Percentiles rank a stretch among this genome's conserved stretches.
Evolutionary conservation across 1,139 yeast genomes (phyloP).

Genomic region (Saccharomyces hybrid): DNA sequence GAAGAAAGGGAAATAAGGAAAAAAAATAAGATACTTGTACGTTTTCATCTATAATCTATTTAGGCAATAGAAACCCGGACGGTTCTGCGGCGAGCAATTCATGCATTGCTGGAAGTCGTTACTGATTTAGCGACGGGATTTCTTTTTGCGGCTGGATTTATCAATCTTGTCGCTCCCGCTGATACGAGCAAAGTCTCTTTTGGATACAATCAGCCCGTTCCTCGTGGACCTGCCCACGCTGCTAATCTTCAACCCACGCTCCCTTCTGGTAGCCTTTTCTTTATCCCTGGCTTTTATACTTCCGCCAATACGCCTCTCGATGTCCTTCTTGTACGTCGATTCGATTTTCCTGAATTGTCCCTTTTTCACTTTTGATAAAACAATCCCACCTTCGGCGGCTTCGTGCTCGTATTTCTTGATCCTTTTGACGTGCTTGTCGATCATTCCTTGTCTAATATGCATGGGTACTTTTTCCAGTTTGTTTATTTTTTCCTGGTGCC

Average conservation of each 20-base stretch:
- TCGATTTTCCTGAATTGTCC: constrained; percentile 59
- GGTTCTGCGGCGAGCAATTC: background rate
- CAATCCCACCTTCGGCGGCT: constrained; percentile 84
- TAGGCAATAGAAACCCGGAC: too few relatives aligned
- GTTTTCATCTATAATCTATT: too few relatives aligned
- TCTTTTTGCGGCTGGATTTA: too few relatives aligned
- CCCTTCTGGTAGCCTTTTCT: constrained; percentile 41
- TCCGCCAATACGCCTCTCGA: constrained; percentile 54
- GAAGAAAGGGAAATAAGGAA: too few relatives aligned
- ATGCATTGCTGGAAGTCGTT: too few relatives aligned
- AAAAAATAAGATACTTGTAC: too few relatives aligned
- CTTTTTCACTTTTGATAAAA: constrained; percentile 56
- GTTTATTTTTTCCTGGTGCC: constrained; percentile 31
- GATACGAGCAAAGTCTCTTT: constrained; percentile 55
- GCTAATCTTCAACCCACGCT: constrained; percentile 72
- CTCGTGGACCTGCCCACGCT: constrained; percentile 73
- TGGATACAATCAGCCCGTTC: constrained; percentile 72
- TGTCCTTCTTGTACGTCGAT: constrained; percentile 36
- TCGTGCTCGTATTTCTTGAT: constrained; percentile 58
- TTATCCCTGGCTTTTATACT: constrained; percentile 24
- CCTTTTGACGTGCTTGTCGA: constrained; percentile 46
- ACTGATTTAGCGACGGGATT: background rate
- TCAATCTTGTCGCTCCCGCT: too few relatives aligned
- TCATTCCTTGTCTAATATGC: constrained; percentile 79
- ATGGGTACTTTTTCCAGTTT: constrained; percentile 78